Evolutionary conservation across 2,329 filamentous ascomycete genomes (phyloP), one percentile per base, ranked within the genome.

Genomic region (Tolypocladium tundrense): DNA sequence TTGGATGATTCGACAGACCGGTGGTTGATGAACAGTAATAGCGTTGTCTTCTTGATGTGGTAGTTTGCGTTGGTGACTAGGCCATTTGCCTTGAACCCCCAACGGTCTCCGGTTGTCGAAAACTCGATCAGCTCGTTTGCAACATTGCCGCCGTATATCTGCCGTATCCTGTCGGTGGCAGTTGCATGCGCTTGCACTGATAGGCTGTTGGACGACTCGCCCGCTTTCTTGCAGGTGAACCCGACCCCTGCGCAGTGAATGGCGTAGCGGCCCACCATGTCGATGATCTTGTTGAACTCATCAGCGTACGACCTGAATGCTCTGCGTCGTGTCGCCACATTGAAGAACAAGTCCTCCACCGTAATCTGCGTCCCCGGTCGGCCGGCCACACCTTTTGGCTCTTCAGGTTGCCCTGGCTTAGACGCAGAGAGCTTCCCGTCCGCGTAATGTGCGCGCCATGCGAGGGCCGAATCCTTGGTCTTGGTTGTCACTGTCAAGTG

Each of bases 281-380:
- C 94, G 33, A 97, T 86, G 58, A 99, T 97, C 75, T 97, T 99
- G 67, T 95, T 91, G 76, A 95, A 97, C 70, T 99, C 95, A 68
- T 99, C 94, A 42, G 91, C 90, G 21, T 89, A 77, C 16, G 93
- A 97, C 45, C 94, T 85, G 68, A 99, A 99, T 13, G 95, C 94
- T 63, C 86, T 85, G 41, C 92, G 85, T 31, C 94, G 84, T 10
- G 88, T 96, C 0, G 91, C 92, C 1, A 97, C 85, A 66, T 97
- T 99, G 78, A 96, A 99, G 72, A 99, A 99, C 13, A 99, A 76
- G 70, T 99, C 94, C 68, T 99, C 93, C 19, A 99, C 92, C 0
- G 90, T 92, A 67, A 99, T 96, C 67, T 97, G 92, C 2, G 94
- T 99, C 9, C 94, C 94, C 61, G 85, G 87, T 19, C 92, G 84